Evolutionary conservation across 2,329 filamentous ascomycete genomes (phyloP).

Genomic region (Pseudopyrenochaeta lycopersici): DNA sequence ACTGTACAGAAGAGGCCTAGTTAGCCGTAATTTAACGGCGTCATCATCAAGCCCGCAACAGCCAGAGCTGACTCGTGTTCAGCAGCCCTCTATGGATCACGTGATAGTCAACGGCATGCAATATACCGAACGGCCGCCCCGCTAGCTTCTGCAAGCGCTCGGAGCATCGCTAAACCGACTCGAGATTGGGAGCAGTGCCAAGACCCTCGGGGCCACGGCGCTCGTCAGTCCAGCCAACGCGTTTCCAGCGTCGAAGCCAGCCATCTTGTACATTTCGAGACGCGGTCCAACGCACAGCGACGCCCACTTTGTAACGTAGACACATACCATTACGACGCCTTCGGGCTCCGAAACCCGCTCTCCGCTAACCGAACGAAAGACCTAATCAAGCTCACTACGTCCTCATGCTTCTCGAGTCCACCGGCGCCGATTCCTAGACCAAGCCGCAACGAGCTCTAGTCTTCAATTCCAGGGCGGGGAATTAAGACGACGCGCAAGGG

Average conservation of each 20-base stretch:
- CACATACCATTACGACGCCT: no score
- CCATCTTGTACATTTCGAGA: constrained; percentile 3
- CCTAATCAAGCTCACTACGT: constrained; percentile 8
- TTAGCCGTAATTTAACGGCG: no score
- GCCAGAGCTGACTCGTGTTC: no score
- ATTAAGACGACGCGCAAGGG: background rate
- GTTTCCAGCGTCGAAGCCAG: constrained; percentile 7
- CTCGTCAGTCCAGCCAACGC: constrained; percentile 3
- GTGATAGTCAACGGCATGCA: no score
- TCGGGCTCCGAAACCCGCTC: constrained; percentile 2
- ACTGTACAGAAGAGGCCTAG: no score
- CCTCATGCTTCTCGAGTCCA: constrained; percentile 9
- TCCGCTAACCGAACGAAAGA: constrained; percentile 9
- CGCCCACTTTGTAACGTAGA: background rate
- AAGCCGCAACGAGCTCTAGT: constrained; percentile 6
- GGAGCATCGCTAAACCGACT: background rate
- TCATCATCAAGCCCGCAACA: no score
- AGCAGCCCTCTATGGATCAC: no score
- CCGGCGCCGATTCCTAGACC: constrained; percentile 7
- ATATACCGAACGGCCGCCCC: no score
- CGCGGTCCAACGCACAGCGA: constrained; percentile 1
- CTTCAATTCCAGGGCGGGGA: constrained; percentile 6
- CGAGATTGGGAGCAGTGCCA: constrained; percentile 1
- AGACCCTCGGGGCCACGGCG: background rate
- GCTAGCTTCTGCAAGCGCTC: no score